A percentile compares a stretch with the other conserved stretches of the same genome.
Evolutionary conservation across 352 stramenopile genomes (phyloP).

Genomic region (Thraustochytrium sp.): DNA sequence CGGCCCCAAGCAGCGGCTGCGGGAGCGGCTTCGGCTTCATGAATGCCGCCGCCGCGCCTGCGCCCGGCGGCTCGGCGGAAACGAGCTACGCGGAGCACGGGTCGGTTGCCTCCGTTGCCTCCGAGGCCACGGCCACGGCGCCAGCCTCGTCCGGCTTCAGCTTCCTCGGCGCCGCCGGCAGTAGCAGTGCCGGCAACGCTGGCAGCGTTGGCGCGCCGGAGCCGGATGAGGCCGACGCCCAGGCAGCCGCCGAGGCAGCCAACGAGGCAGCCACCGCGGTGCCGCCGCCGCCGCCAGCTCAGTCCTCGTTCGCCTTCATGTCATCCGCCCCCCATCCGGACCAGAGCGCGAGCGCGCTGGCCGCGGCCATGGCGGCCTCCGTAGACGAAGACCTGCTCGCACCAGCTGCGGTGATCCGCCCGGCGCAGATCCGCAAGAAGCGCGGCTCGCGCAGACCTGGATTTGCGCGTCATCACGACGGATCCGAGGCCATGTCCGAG

Average conservation of each 20-base stretch:
- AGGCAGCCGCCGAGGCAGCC: background rate
- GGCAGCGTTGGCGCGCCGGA: too few species aligned
- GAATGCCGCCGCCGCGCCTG: background rate
- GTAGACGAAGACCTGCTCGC: conserved; percentile 9
- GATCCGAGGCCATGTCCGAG: background rate
- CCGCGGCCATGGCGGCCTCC: background rate
- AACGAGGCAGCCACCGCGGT: background rate
- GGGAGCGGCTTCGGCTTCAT: background rate
- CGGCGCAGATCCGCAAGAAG: conserved; percentile 4
- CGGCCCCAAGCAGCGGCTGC: background rate
- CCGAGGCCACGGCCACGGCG: background rate
- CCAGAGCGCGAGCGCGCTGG: conserved; percentile 2
- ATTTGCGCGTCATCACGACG: background rate
- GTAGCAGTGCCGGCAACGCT: too few species aligned
- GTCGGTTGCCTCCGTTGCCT: too few species aligned
- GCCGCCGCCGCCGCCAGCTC: background rate
- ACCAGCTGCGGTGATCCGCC: background rate
- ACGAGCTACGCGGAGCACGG: too few species aligned
- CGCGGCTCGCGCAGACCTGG: background rate
- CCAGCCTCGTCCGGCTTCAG: background rate
- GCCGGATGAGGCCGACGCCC: background rate
- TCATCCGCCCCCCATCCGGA: background rate
- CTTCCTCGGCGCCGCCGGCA: background rate
- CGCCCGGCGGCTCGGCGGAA: background rate
- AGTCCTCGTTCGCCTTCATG: background rate